These are phyloP conservation scores for Basidiobolus meristosporus DNA, from an alignment of 371 early-diverging fungal species.

Conservation along the genomic window DNA sequence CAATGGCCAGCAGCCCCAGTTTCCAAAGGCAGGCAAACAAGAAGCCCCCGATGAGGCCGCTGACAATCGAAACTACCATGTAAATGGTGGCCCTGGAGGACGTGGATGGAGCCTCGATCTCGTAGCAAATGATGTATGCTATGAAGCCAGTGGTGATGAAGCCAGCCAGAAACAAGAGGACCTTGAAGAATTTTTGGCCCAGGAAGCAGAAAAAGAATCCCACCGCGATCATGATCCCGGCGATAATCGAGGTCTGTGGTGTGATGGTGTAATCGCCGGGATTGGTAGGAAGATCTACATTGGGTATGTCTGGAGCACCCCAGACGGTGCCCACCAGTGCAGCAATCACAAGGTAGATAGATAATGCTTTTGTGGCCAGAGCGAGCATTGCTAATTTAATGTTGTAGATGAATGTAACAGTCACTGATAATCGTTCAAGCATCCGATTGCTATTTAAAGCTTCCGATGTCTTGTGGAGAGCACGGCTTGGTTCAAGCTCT, in stretches of 20 bases:
- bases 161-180: slow-evolving; percentile 33
- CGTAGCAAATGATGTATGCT: neutral
- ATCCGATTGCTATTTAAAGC: too few relatives aligned
- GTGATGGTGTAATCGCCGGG: neutral
- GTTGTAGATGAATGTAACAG: too few relatives aligned
- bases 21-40: slow-evolving; percentile 31
- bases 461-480: too few relatives aligned
- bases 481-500: too few relatives aligned
- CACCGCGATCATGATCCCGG: slow-evolving; percentile 24
- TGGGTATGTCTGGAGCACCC: too few relatives aligned
- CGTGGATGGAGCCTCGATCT: slow-evolving; percentile 5
- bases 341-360: too few relatives aligned
- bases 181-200: slow-evolving; percentile 23
- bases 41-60: slow-evolving; percentile 25
- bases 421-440: too few relatives aligned
- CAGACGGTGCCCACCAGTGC: too few relatives aligned
- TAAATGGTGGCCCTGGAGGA: slow-evolving; percentile 14
- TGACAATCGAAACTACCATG: slow-evolving; percentile 22
- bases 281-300: too few relatives aligned
- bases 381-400: too few relatives aligned
- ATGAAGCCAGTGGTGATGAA: slow-evolving; percentile 10
- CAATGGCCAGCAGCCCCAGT: slow-evolving; percentile 27
- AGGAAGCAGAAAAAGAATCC: slow-evolving; percentile 15
- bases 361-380: too few relatives aligned
- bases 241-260: slow-evolving; percentile 8